Evolutionary conservation across 2,329 filamentous ascomycete genomes (phyloP).

Genomic region (Metarhizium brunneum): DNA sequence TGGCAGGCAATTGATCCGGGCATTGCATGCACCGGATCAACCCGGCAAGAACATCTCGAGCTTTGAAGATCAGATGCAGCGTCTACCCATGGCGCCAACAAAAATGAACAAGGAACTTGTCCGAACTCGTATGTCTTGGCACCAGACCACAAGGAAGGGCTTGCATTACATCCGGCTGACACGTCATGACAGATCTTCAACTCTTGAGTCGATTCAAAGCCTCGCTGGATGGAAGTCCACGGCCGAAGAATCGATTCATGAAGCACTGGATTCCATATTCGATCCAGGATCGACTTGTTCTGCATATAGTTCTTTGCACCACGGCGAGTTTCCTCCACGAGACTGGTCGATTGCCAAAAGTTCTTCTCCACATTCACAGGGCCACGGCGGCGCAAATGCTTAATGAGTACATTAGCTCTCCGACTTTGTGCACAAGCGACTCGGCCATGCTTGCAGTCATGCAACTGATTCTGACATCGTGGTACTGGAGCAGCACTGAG

Average conservation of each 20-base stretch:
- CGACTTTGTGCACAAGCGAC: conserved; percentile 29
- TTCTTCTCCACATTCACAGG: conserved; percentile 32
- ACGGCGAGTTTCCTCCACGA: conserved; percentile 42
- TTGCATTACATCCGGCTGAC: no score
- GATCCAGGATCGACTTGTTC: conserved; percentile 38
- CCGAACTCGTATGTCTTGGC: conserved; percentile 28
- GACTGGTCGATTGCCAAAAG: conserved; percentile 35
- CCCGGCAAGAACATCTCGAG: conserved; percentile 15
- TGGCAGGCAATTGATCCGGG: conserved; percentile 15
- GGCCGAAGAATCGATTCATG: conserved; percentile 34
- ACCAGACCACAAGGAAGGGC: conserved; percentile 6
- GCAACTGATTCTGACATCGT: conserved; percentile 41
- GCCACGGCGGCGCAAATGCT: conserved; percentile 33
- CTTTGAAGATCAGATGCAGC: conserved; percentile 26
- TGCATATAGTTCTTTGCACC: conserved; percentile 39
- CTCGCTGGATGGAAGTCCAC: conserved; percentile 38
- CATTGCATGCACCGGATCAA: conserved; percentile 11
- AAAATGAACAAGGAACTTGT: conserved; percentile 38
- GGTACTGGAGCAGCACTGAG: conserved; percentile 41
- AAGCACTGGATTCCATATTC: conserved; percentile 38
- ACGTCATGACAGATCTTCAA: conserved; percentile 30
- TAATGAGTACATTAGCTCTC: conserved; percentile 34
- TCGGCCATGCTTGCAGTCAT: conserved; percentile 37
- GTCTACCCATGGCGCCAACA: conserved; percentile 32
- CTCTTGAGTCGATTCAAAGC: conserved; percentile 41